A percentile compares a stretch with the other conserved stretches of the same genome.
Conservation (phyloP, 495 filamentous ascomycete species). For the Hyaloscypha variabilis region DNA sequence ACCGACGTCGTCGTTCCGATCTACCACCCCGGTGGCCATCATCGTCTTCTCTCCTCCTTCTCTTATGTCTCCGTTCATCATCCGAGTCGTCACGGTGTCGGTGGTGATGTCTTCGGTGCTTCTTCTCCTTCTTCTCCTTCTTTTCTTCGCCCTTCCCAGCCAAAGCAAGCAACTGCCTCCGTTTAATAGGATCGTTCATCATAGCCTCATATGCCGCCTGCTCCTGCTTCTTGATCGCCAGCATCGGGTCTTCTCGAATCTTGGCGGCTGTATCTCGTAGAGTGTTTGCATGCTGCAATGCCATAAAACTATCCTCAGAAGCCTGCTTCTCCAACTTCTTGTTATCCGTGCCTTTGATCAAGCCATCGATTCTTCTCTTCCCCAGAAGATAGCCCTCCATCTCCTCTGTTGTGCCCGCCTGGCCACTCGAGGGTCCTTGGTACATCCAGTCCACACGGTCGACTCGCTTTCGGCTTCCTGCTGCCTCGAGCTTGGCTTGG, state of each 20-base stretch:
- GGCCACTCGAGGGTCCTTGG: constrained; percentile 77
- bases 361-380: constrained; percentile 84
- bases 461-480: constrained; percentile 73
- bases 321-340: constrained; percentile 83
- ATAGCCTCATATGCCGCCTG: constrained; percentile 87
- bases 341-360: constrained; percentile 82
- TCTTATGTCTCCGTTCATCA: constrained; percentile 31
- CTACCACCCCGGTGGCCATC: constrained; percentile 27
- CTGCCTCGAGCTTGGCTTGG: constrained; percentile 84
- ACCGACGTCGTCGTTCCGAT: constrained; percentile 23
- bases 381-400: constrained; percentile 93
- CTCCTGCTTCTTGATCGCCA: constrained; percentile 90
- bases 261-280: constrained; percentile 79
- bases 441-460: constrained; percentile 99
- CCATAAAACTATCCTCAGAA: constrained; percentile 64
- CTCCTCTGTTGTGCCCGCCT: constrained; percentile 83
- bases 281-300: constrained; percentile 60
- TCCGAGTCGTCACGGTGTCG: constrained; percentile 45
- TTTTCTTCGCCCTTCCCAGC: constrained; percentile 50
- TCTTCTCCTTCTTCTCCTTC: constrained; percentile 47
- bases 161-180: constrained; percentile 67
- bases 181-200: constrained; percentile 80
- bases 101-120: constrained; percentile 54
- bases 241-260: constrained; percentile 83
- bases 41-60: constrained; percentile 30